phyloP scores from a whole-genome alignment of 805 yeast genomes.

The Huiozyma naganishii region DNA sequence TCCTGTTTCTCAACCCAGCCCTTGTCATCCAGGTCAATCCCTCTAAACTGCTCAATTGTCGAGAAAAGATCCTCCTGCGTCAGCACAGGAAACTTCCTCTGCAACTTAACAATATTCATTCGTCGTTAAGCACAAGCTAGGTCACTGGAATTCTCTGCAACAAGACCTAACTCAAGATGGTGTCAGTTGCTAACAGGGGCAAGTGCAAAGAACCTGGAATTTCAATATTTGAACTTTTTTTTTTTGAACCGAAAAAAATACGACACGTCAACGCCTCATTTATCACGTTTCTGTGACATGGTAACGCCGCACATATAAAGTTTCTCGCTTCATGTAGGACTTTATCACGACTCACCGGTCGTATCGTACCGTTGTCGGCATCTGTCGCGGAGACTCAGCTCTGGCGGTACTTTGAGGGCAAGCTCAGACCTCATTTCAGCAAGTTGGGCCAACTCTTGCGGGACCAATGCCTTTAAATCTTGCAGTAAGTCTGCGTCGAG shows the following conservation, averaged over 20 bases:
- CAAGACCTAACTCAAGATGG: too few relatives aligned
- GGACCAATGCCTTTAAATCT: not conserved
- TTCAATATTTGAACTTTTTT: not conserved
- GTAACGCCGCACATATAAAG: not conserved
- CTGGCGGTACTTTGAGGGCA: not conserved
- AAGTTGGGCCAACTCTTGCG: not conserved
- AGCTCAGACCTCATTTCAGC: not conserved
- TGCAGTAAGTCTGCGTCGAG: not conserved
- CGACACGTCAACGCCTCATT: not conserved
- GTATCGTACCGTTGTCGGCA: conserved; percentile 1
- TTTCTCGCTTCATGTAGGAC: not conserved
- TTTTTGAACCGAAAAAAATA: not conserved
- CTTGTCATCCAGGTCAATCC: conserved; percentile 78
- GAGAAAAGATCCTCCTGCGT: conserved; percentile 79
- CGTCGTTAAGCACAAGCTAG: not conserved
- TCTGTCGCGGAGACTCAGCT: not conserved
- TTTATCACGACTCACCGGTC: not conserved
- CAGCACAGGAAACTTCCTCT: conserved; percentile 75
- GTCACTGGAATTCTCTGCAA: too few relatives aligned
- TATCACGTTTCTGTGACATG: too few relatives aligned
- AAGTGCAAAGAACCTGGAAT: too few relatives aligned
- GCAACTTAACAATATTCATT: conserved; percentile 61
- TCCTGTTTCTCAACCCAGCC: conserved; percentile 93
- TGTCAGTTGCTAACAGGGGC: too few relatives aligned
- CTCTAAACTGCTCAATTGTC: conserved; percentile 77